These are phyloP conservation scores for Camillea tinctor DNA, from an alignment of 2,329 filamentous ascomycete species.

Conservation along the genomic window DNA sequence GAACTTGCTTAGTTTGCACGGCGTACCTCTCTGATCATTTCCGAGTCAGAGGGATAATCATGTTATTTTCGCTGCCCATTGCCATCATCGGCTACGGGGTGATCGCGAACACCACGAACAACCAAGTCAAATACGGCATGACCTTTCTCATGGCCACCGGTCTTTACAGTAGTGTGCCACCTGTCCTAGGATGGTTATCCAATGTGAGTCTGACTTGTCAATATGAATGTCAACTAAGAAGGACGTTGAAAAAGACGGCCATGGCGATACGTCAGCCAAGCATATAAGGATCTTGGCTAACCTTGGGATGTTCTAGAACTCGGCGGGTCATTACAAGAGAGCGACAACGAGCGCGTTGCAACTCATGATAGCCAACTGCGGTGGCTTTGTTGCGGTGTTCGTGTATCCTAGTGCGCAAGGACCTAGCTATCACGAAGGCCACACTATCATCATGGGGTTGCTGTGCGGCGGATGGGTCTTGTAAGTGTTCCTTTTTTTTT, in stretches of 20 bases:
- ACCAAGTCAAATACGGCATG: constrained; percentile 60
- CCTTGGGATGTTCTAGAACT: constrained; percentile 42
- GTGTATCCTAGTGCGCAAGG: constrained; percentile 57
- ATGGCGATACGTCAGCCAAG: background rate
- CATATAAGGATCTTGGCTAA: constrained; percentile 8
- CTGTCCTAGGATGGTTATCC: constrained; percentile 63
- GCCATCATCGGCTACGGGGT: constrained; percentile 65
- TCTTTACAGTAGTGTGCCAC: constrained; percentile 62
- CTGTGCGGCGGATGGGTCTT: constrained; percentile 63
- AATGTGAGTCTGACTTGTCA: constrained; percentile 39
- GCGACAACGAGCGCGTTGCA: constrained; percentile 66
- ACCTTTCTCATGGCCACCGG: constrained; percentile 67
- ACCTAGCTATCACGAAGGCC: constrained; percentile 59
- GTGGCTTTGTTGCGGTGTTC: constrained; percentile 65
- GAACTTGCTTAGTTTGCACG: constrained; percentile 39
- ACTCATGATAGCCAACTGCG: constrained; percentile 64
- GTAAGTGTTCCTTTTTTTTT: constrained; percentile 42
- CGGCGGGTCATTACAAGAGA: constrained; percentile 67
- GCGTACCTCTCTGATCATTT: constrained; percentile 61
- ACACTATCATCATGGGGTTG: constrained; percentile 59
- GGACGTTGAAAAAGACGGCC: background rate
- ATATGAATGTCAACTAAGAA: background rate
- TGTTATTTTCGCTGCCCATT: constrained; percentile 62
- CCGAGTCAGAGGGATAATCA: constrained; percentile 57
- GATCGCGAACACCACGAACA: constrained; percentile 57